Conservation (phyloP, 2,329 filamentous ascomycete genomes). For the Penicillium concentricum region DNA sequence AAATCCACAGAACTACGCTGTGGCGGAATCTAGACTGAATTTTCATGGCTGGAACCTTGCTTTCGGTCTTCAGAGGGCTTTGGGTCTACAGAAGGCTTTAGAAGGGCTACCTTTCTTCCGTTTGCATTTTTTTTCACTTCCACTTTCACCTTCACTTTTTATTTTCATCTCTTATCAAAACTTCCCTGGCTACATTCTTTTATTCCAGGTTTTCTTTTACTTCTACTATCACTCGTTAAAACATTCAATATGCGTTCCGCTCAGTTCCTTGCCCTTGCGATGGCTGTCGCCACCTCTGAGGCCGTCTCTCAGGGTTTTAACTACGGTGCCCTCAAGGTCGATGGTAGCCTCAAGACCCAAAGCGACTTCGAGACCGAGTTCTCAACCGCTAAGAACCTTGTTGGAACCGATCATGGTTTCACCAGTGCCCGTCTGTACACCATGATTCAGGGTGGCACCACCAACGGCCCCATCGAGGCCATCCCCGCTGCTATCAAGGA, state of each 20-base stretch:
- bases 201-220: slow-evolving; percentile 5
- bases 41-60: slow-evolving; percentile 2
- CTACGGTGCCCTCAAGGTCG: slow-evolving; percentile 45
- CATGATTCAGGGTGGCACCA: slow-evolving; percentile 60
- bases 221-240: slow-evolving; percentile 9
- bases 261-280: slow-evolving; percentile 34
- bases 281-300: slow-evolving; percentile 34
- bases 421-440: slow-evolving; percentile 58
- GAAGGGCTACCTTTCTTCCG: slow-evolving; percentile 10
- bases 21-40: slow-evolving; percentile 24
- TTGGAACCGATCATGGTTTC: slow-evolving; percentile 40
- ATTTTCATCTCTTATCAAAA: slow-evolving; percentile 4
- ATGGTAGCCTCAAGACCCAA: slow-evolving; percentile 44
- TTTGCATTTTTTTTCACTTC: slow-evolving; percentile 8
- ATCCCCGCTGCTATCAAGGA: slow-evolving; percentile 82
- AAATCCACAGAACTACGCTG: slow-evolving; percentile 12
- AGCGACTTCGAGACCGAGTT: slow-evolving; percentile 48
- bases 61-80: slow-evolving; percentile 7
- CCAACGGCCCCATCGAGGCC: slow-evolving; percentile 65
- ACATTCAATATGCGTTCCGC: slow-evolving; percentile 33
- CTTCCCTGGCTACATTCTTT: slow-evolving; percentile 12
- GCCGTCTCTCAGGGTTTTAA: slow-evolving; percentile 49
- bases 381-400: slow-evolving; percentile 45
- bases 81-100: slow-evolving; percentile 5
- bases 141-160: background rate